Evolutionary conservation across 2,329 filamentous ascomycete species (phyloP), one percentile per base, ranked within the genome.

Genomic region (Dactylellina cionopaga): DNA sequence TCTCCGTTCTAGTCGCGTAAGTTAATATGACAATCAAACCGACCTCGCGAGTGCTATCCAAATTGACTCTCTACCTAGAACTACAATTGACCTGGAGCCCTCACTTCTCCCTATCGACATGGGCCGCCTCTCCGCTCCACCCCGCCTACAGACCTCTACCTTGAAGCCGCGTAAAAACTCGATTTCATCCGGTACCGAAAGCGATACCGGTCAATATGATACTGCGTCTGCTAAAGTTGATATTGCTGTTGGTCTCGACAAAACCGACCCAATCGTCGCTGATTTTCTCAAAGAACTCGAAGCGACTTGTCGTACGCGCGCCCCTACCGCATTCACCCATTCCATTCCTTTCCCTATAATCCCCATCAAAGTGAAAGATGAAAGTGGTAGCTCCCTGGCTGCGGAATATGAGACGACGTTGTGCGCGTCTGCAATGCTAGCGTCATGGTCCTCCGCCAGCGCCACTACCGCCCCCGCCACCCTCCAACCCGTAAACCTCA

Each of bases 351-450:
- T 72, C 24, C 68, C 68, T 10, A 49, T 72, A 9, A 60, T 72
- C 22, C 68, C 68, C 10, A 59, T 72, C 29, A 72, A 72, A 19
- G 46, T 72, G 37, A 72, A 72, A 46, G 68, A 72, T 15, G 68
- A 72, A 33, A 59, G 52, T 25, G 68, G 68, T 2, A 72, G 68
- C 55, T 72, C 68, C 13, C 59, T 72, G 3, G 68, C 68, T 11
- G 68, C 68, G 10, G 68, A 72, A 43, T 72, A 72, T 15, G 68
- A 72, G 33, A 72, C 68, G 3, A 72, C 68, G 6, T 41, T 72
- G n/a, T 72, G 68, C 37, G 68, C 68, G 11, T 72, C 68, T 13
- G 68, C 68, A 11, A 72, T 72, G 59, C 15, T 72, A 15, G 68
- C 68, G 1, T 72, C 68, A 1, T 72, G 68, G 68, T 72, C 68